phyloP scores from a whole-genome alignment of 257 asterid species.

The Solanum virginianum region DNA sequence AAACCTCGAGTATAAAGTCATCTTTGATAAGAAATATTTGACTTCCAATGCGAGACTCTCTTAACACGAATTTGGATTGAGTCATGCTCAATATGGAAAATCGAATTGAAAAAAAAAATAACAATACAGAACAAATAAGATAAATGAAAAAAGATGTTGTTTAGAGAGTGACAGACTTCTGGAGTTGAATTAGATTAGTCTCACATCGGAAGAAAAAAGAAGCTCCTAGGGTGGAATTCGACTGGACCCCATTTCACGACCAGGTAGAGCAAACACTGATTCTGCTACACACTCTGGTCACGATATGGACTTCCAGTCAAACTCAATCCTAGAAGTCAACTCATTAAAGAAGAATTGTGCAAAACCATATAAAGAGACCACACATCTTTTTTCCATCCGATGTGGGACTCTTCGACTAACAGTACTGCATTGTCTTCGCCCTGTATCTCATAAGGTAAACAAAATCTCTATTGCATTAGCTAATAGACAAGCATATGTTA shows the following conservation, averaged over 20 bases:
- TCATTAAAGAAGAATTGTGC: not conserved
- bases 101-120: not conserved
- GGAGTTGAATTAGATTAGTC: not conserved
- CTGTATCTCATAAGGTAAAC: not conserved
- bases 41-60: too few species aligned
- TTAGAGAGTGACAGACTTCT: not conserved
- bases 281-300: not conserved
- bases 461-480: not conserved
- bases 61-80: not conserved
- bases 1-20: not conserved
- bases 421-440: not conserved
- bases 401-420: not conserved
- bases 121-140: not conserved
- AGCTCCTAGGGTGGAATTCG: not conserved
- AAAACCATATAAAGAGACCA: not conserved
- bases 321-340: not conserved
- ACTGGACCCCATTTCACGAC: not conserved
- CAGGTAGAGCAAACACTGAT: not conserved
- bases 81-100: not conserved
- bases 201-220: not conserved
- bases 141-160: not conserved
- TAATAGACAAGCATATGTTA: not conserved
- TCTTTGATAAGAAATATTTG: not conserved
- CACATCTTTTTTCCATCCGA: not conserved
- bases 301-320: not conserved